Percentiles rank a stretch among this genome's conserved stretches.
phyloP scores from a whole-genome alignment of 768 basidiomycete genomes.

The Tremella fuciformis region DNA sequence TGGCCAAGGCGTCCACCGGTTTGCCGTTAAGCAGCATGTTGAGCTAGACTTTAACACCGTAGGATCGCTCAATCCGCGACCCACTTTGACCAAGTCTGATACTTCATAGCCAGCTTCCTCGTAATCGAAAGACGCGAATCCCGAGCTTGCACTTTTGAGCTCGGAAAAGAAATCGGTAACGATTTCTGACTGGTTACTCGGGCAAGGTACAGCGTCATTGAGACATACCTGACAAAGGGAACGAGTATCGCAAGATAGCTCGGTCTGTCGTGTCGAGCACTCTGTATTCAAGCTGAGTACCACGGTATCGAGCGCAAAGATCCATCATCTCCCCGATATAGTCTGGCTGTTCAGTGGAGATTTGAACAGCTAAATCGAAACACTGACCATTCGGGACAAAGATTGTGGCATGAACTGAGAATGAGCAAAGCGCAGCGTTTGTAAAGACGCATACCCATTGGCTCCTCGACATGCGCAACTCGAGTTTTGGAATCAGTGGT shows the following conservation, averaged over 20 bases:
- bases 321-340: constrained; percentile 97
- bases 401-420: constrained; percentile 76
- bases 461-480: constrained; percentile 80
- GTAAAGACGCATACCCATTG: constrained; percentile 55
- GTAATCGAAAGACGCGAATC: constrained; percentile 62
- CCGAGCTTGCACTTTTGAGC: constrained; percentile 70
- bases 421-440: neutral
- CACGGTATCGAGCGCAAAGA: constrained; percentile 80
- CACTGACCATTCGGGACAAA: constrained; percentile 82
- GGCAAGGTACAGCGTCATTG: neutral
- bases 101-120: constrained; percentile 85
- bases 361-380: constrained; percentile 4
- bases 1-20: constrained; percentile 86
- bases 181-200: constrained; percentile 59
- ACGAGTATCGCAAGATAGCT: constrained; percentile 71
- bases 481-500: constrained; percentile 58
- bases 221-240: constrained; percentile 62
- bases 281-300: constrained; percentile 73
- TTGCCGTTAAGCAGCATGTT: constrained; percentile 82
- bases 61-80: constrained; percentile 7
- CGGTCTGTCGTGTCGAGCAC: constrained; percentile 68
- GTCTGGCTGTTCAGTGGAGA: constrained; percentile 56
- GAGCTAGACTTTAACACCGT: constrained; percentile 60
- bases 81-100: constrained; percentile 79
- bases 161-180: constrained; percentile 94